Percentiles rank a stretch among this genome's conserved stretches.
Conservation (phyloP, 2,329 filamentous ascomycete species). For the Claviceps fusiformis region DNA sequence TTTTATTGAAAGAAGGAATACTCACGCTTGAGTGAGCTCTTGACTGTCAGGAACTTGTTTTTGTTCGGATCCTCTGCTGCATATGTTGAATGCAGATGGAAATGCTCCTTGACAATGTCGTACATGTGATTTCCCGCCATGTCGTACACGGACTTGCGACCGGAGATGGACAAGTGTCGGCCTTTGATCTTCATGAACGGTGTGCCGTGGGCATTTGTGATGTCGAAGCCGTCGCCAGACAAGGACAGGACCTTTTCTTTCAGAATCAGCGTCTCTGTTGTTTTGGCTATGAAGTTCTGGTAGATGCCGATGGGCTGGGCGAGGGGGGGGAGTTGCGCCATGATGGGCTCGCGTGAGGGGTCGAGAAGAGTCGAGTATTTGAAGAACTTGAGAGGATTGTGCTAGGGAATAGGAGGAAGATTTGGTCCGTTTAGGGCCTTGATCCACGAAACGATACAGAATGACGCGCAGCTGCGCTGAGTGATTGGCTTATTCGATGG, state of each 20-base stretch:
- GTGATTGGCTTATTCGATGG: no score
- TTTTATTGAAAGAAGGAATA: not conserved
- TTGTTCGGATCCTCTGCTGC: slow-evolving; percentile 31
- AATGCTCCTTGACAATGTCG: slow-evolving; percentile 39
- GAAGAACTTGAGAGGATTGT: no score
- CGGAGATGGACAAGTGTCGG: slow-evolving; percentile 36
- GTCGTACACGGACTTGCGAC: slow-evolving; percentile 43
- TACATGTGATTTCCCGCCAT: slow-evolving; percentile 40
- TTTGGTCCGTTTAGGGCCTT: no score
- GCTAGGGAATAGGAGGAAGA: no score
- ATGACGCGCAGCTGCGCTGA: no score
- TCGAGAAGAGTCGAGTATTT: no score
- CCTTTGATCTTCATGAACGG: slow-evolving; percentile 44
- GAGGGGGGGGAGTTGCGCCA: slow-evolving; percentile 16
- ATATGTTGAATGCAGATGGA: slow-evolving; percentile 38
- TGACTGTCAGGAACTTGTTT: slow-evolving; percentile 39
- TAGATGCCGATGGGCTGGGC: slow-evolving; percentile 26
- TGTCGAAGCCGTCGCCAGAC: slow-evolving; percentile 50
- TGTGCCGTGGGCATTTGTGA: slow-evolving; percentile 39
- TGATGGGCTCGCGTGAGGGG: not conserved
- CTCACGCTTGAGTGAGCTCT: slow-evolving; percentile 24
- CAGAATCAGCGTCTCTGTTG: slow-evolving; percentile 37
- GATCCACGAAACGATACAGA: no score
- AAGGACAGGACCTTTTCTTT: slow-evolving; percentile 50
- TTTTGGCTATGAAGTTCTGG: slow-evolving; percentile 21